Evolutionary conservation across 1,284 basidiomycete species (phyloP).

Genomic region (Papiliotrema laurentii): DNA sequence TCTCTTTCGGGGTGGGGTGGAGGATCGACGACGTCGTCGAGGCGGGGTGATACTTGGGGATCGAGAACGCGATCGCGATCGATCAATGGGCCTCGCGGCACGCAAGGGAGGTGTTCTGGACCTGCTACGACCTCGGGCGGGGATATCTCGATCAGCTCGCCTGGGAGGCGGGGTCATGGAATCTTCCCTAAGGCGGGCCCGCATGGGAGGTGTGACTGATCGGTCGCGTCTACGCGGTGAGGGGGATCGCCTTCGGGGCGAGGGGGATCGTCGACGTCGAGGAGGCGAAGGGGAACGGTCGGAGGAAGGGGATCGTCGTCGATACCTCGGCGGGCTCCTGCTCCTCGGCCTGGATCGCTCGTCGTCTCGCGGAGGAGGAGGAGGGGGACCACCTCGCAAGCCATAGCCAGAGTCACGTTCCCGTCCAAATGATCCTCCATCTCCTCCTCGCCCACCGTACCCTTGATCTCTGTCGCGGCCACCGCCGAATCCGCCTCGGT

Average conservation of each 20-base stretch:
- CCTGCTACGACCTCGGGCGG: slow-evolving; percentile 7
- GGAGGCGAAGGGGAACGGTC: slow-evolving; percentile 10
- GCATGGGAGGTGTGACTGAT: slow-evolving; percentile 10
- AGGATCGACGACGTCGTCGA: background rate
- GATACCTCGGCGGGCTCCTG: background rate
- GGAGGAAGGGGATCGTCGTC: slow-evolving; percentile 5
- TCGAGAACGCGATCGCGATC: slow-evolving; percentile 5
- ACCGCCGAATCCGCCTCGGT: slow-evolving; percentile 2
- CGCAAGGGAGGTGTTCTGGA: slow-evolving; percentile 20
- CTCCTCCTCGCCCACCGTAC: slow-evolving; percentile 3
- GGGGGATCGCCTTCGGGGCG: slow-evolving; percentile 1
- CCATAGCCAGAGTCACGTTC: slow-evolving; percentile 4
- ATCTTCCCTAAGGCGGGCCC: background rate
- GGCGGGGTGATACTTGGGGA: slow-evolving; percentile 4
- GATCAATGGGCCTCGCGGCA: slow-evolving; percentile 5
- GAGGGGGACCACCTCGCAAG: background rate
- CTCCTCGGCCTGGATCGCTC: slow-evolving; percentile 4
- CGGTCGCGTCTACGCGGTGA: background rate
- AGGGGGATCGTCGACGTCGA: slow-evolving; percentile 17
- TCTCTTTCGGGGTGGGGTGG: background rate
- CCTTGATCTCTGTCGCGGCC: slow-evolving; percentile 6
- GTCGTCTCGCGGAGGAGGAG: background rate
- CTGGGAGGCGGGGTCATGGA: background rate
- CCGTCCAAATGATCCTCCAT: slow-evolving; percentile 1
- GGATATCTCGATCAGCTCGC: background rate